Conservation (phyloP, 2,329 filamentous ascomycete genomes). For the Trichoderma brevicompactum region DNA sequence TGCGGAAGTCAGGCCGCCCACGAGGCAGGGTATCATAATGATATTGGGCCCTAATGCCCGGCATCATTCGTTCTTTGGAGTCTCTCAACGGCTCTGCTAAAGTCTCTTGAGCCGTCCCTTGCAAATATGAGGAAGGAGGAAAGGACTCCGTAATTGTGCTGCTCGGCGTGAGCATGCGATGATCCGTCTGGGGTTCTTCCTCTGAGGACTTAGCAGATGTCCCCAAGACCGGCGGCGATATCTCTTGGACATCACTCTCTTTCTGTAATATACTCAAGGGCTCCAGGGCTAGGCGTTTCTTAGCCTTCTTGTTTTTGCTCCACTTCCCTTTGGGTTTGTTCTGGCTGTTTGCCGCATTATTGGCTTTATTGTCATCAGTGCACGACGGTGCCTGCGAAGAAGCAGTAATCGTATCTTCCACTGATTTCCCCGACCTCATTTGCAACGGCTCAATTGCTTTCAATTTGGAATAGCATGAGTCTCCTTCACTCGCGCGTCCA, state of each 20-base stretch:
- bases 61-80: neutral
- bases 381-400: neutral
- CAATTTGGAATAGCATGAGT: neutral
- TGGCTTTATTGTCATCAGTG: neutral
- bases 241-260: neutral
- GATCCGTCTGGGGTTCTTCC: neutral
- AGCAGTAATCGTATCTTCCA: neutral
- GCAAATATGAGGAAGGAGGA: conserved; percentile 7
- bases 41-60: conserved; percentile 3
- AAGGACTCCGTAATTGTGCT: neutral
- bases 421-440: neutral
- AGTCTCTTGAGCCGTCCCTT: conserved; percentile 30
- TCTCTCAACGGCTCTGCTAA: neutral
- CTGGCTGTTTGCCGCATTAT: neutral
- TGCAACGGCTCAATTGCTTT: neutral
- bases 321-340: conserved; percentile 25
- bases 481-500: neutral
- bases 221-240: neutral
- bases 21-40: conserved; percentile 26
- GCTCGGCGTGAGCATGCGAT: neutral
- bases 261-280: neutral
- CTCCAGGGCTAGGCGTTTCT: conserved; percentile 31
- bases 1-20: conserved; percentile 35
- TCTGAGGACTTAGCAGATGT: neutral
- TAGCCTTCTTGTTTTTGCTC: conserved; percentile 35